These are phyloP conservation scores for Cladobotryum mycophilum DNA, from an alignment of 2,329 filamentous ascomycete species.

Conservation along the genomic window DNA sequence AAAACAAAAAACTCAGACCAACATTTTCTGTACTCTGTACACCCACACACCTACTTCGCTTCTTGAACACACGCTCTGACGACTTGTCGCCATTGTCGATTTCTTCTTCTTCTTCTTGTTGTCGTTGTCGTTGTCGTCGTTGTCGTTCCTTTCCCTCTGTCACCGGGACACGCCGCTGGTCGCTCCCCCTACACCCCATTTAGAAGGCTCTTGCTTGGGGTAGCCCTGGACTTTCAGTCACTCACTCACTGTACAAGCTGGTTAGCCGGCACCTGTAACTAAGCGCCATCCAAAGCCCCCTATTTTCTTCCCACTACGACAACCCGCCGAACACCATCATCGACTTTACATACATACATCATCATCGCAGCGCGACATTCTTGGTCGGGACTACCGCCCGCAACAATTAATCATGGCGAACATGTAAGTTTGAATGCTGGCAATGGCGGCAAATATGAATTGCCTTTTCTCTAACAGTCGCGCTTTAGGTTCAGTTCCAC, in stretches of 20 bases:
- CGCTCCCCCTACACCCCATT: background rate
- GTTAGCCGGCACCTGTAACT: too few relatives aligned
- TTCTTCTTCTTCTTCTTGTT: background rate
- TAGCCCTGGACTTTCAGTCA: too few relatives aligned
- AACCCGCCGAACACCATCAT: background rate
- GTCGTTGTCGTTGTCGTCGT: too few relatives aligned
- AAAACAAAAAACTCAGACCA: too few relatives aligned
- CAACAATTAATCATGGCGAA: constrained; percentile 15
- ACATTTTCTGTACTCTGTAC: too few relatives aligned
- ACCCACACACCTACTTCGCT: background rate
- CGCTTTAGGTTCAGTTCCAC: constrained; percentile 55
- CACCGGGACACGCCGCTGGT: background rate
- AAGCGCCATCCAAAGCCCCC: constrained; percentile 3
- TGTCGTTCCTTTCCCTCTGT: background rate
- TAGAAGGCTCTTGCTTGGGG: background rate
- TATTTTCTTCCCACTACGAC: background rate
- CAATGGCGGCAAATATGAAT: background rate
- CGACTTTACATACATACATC: background rate
- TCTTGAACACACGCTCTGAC: background rate
- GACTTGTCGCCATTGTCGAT: background rate
- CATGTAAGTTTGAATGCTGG: constrained; percentile 12
- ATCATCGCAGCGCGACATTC: constrained; percentile 1
- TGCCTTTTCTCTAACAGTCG: constrained; percentile 5
- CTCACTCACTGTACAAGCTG: too few relatives aligned
- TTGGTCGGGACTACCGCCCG: background rate